Conservation (phyloP, 805 yeast species). For the Candida insectalens region DNA sequence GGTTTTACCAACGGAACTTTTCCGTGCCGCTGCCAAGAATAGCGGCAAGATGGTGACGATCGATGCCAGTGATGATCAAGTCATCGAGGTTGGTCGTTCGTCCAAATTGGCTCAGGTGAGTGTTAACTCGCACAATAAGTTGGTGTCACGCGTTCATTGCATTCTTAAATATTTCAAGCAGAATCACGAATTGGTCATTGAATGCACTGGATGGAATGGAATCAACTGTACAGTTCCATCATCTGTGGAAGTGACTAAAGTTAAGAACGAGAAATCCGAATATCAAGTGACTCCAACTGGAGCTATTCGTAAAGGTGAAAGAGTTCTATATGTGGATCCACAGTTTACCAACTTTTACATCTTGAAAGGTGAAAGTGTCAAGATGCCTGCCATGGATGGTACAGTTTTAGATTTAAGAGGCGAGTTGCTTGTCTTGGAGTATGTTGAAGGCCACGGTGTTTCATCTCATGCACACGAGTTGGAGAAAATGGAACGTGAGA, state of each 20-base stretch:
- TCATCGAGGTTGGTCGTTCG: conserved; percentile 56
- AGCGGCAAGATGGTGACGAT: conserved; percentile 21
- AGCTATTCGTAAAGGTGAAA: too few relatives aligned
- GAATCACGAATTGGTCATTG: conserved; percentile 36
- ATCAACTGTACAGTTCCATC: conserved; percentile 56
- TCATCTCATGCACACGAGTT: neutral
- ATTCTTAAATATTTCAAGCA: conserved; percentile 33
- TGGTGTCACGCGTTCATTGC: conserved; percentile 62
- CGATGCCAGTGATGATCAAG: conserved; percentile 23
- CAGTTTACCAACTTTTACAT: conserved; percentile 46
- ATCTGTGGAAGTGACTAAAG: conserved; percentile 19
- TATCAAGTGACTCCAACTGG: conserved; percentile 10
- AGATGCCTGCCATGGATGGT: conserved; percentile 53
- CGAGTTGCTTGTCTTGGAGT: conserved; percentile 27
- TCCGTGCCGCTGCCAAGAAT: conserved; percentile 2
- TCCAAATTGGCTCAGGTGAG: conserved; percentile 46
- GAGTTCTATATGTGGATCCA: conserved; percentile 31
- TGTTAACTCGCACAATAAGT: conserved; percentile 38
- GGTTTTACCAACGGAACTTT: conserved; percentile 2
- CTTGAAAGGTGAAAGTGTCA: conserved; percentile 50
- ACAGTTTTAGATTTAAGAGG: conserved; percentile 65
- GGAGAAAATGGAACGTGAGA: neutral
- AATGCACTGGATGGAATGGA: conserved; percentile 82
- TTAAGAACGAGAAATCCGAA: conserved; percentile 11
- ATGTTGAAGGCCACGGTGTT: neutral